Evolutionary conservation across 2,329 filamentous ascomycete genomes (phyloP), one percentile per base, ranked within the genome.

Genomic region (Zymoseptoria crescenta): DNA sequence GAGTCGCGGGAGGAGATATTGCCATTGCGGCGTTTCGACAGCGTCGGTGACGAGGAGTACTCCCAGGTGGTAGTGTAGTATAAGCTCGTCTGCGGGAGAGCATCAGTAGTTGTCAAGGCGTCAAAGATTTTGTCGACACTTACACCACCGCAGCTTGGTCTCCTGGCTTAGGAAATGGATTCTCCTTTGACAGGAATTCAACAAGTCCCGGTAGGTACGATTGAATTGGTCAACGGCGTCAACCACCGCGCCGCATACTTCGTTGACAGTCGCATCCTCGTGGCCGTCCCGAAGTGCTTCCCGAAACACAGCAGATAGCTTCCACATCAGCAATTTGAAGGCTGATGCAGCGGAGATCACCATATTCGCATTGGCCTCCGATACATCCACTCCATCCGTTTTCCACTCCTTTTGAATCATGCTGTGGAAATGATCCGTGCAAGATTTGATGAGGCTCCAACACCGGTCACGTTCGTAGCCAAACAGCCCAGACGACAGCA

Each of bases 221-320:
- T 61, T 61, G 53, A 61, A 61, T 20, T 52, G 51, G 28, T 54
- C 55, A n/a, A 60, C 45, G 1, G 50, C 58, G 13, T 60, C 58
- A 20, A 60, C 2, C 16, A 52, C 29, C 13, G 51, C 29, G 16
- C 24, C 51, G 29, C 52, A 48, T 10, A 61, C 56, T 45, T 54
- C 54, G 9, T 58, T 49, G 35, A 61, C 19, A 8, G 55, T 53
- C 2, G 41, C 30, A 20, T 61, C 59, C 27, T 61, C 59, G 30
- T 61, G 56, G 16, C 59, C 56, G 28, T 61, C 59, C 2, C 59
- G 56, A 16, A 61, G 50, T 19, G 59, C 59, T 20, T 61, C 59
- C 8, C 59, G 56, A 16, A 61, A 58, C 8, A 61, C 59, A 27
- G 59, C 59, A 9, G 45, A 53, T 1, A 61, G 52, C 24, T 61